phyloP scores from a whole-genome alignment of 140 eudicot genomes.

The Ambrosia hybrid region DNA sequence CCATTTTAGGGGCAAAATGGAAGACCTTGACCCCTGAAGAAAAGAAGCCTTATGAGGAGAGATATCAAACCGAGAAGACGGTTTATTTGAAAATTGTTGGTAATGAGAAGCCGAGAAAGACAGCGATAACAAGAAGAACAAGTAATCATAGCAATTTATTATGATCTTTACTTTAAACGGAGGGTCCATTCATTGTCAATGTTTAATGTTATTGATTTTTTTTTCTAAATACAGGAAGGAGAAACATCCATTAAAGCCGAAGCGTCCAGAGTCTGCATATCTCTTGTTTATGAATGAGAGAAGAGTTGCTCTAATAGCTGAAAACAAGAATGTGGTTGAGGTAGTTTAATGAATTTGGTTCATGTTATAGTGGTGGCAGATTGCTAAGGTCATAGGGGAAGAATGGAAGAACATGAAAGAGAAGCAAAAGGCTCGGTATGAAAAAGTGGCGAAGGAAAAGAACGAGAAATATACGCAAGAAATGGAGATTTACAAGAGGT shows the following conservation, averaged over 20 bases:
- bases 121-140: slow-evolving; percentile 58
- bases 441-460: slow-evolving; percentile 60
- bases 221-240: slow-evolving; percentile 55
- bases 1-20: slow-evolving; percentile 81
- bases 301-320: slow-evolving; percentile 57
- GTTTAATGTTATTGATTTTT: neutral
- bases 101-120: slow-evolving; percentile 70
- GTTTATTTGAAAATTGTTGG: slow-evolving; percentile 71
- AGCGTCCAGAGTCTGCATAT: slow-evolving; percentile 82
- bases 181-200: neutral
- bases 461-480: slow-evolving; percentile 64
- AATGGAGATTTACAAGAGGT: slow-evolving; percentile 79
- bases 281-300: slow-evolving; percentile 75
- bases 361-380: slow-evolving; percentile 35
- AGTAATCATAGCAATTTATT: slow-evolving; percentile 39
- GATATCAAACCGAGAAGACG: slow-evolving; percentile 71
- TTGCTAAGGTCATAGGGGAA: slow-evolving; percentile 77
- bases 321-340: slow-evolving; percentile 65
- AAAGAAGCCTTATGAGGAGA: slow-evolving; percentile 93
- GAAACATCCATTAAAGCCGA: slow-evolving; percentile 90
- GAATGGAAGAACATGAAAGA: slow-evolving; percentile 95
- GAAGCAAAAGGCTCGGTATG: slow-evolving; percentile 64
- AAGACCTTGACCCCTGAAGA: slow-evolving; percentile 73
- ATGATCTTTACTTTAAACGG: neutral
- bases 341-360: slow-evolving; percentile 33